Evolutionary conservation across 2,329 filamentous ascomycete species (phyloP).

Genomic region (Aspergillus sp.): DNA sequence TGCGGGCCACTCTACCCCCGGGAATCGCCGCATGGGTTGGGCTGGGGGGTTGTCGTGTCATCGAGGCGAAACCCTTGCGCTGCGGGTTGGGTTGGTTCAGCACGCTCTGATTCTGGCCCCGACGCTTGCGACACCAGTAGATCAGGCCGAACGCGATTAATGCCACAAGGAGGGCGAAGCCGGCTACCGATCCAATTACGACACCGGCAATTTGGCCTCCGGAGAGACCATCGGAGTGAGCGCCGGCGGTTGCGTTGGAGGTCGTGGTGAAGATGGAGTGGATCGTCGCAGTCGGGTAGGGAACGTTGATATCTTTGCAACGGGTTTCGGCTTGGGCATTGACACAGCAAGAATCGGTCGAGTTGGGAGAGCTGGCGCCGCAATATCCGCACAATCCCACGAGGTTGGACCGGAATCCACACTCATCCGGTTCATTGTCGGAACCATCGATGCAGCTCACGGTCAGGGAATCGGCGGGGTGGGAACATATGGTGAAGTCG

Average conservation of each 20-base stretch:
- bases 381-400: slow-evolving; percentile 85
- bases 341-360: slow-evolving; percentile 93
- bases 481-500: slow-evolving; percentile 85
- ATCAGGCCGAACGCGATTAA: slow-evolving; percentile 61
- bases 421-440: slow-evolving; percentile 80
- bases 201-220: slow-evolving; percentile 91
- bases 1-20: slow-evolving; percentile 86
- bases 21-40: slow-evolving; percentile 71
- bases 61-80: slow-evolving; percentile 40
- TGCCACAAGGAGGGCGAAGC: slow-evolving; percentile 65
- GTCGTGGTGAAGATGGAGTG: slow-evolving; percentile 62
- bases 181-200: slow-evolving; percentile 75
- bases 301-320: slow-evolving; percentile 75
- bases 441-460: slow-evolving; percentile 71
- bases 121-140: slow-evolving; percentile 55
- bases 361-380: slow-evolving; percentile 75
- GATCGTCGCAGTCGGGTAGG: slow-evolving; percentile 60
- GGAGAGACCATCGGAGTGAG: slow-evolving; percentile 54
- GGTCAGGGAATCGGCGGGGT: slow-evolving; percentile 76
- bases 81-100: slow-evolving; percentile 86
- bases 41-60: slow-evolving; percentile 42
- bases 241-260: slow-evolving; percentile 52
- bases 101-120: slow-evolving; percentile 66
- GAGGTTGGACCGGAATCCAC: slow-evolving; percentile 72
- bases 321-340: slow-evolving; percentile 70